Conservation (phyloP, 1,139 yeast species). For the Sugiyamaella sp. region DNA sequence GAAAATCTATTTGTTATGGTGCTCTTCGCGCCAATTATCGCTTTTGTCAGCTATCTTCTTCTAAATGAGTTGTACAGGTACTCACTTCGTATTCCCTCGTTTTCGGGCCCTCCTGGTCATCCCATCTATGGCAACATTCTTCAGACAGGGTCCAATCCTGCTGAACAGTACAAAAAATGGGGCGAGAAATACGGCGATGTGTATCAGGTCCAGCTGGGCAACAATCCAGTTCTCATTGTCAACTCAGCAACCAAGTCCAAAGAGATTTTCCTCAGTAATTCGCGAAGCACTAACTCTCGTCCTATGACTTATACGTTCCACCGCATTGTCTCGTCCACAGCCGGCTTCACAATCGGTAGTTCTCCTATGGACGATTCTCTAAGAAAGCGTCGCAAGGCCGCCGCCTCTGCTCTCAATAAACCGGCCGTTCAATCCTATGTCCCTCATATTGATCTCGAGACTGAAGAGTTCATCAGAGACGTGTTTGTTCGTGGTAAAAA, state of each 20-base stretch:
- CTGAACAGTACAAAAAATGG: constrained; percentile 50
- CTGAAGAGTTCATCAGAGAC: constrained; percentile 33
- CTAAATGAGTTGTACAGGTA: constrained; percentile 27
- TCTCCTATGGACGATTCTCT: constrained; percentile 65
- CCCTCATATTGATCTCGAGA: constrained; percentile 50
- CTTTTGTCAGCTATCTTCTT: constrained; percentile 20
- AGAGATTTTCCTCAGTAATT: constrained; percentile 55
- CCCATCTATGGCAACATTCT: constrained; percentile 29
- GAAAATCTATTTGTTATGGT: constrained; percentile 6
- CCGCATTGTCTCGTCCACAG: constrained; percentile 59
- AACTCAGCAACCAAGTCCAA: constrained; percentile 59
- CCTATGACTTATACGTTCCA: constrained; percentile 72
- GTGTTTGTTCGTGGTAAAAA: constrained; percentile 23
- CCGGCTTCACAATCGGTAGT: constrained; percentile 65
- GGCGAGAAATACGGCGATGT: constrained; percentile 49
- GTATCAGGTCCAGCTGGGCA: constrained; percentile 66
- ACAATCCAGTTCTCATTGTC: constrained; percentile 58
- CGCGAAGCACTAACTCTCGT: constrained; percentile 61
- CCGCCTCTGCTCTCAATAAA: constrained; percentile 54
- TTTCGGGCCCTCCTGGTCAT: constrained; percentile 27
- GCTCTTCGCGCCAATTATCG: constrained; percentile 10
- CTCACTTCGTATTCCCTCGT: constrained; percentile 25
- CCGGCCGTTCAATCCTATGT: constrained; percentile 41
- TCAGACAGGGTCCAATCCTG: constrained; percentile 23
- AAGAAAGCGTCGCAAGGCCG: constrained; percentile 55